phyloP scores from a whole-genome alignment of 129 eudicot genomes.

The Flaveria robusta region DNA sequence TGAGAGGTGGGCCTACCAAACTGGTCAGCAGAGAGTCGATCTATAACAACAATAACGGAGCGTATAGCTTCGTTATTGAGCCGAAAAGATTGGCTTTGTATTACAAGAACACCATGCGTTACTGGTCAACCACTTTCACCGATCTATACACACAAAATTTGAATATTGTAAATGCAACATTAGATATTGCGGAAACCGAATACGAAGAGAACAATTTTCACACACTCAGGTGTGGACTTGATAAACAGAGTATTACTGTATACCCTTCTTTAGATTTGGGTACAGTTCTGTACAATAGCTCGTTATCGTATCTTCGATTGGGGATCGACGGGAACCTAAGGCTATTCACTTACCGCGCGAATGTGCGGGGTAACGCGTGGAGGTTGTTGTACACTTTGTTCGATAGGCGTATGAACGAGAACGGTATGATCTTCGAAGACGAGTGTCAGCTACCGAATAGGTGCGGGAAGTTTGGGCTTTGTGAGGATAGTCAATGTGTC shows the following conservation, averaged over 20 bases:
- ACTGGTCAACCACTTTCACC: conserved; percentile 29
- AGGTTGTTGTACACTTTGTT: conserved; percentile 42
- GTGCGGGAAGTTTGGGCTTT: conserved; percentile 53
- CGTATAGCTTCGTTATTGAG: conserved; percentile 43
- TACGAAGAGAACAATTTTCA: conserved; percentile 19
- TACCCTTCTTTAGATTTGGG: not conserved
- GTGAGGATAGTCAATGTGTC: conserved; percentile 57
- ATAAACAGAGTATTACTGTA: not conserved
- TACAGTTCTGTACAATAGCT: conserved; percentile 37
- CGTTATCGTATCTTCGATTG: conserved; percentile 49
- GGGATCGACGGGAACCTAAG: conserved; percentile 57
- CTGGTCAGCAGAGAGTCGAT: conserved; percentile 52
- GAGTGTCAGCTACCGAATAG: conserved; percentile 58
- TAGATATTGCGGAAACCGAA: conserved; percentile 16
- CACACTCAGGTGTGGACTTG: not conserved
- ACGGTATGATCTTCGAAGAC: not conserved
- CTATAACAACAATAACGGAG: conserved; percentile 38
- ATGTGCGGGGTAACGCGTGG: conserved; percentile 40
- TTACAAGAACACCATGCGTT: conserved; percentile 36
- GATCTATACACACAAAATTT: conserved; percentile 11
- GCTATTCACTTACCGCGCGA: conserved; percentile 41
- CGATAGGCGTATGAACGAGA: not conserved
- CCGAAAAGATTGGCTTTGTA: conserved; percentile 37
- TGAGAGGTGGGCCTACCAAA: conserved; percentile 29
- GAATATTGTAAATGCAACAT: conserved; percentile 13